Conservation (phyloP, 306 rosid species). For the Trichosanthes truncata region DNA sequence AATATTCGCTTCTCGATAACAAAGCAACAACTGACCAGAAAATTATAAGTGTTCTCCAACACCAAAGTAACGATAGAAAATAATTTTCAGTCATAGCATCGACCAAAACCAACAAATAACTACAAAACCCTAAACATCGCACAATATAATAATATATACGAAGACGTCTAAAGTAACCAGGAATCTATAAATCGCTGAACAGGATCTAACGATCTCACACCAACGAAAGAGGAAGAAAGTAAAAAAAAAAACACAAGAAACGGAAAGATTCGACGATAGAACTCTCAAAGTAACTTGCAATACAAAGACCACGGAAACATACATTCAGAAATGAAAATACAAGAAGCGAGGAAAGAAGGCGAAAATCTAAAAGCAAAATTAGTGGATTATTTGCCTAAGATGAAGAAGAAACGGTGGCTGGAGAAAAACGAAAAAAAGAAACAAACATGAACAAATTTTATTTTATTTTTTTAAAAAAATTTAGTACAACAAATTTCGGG, state of each 20-base stretch:
- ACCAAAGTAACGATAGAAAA: background rate
- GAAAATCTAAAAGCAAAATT: background rate
- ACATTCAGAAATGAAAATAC: background rate
- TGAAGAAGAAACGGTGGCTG: background rate
- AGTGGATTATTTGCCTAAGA: background rate
- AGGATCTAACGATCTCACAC: slow-evolving; percentile 3
- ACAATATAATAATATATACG: background rate
- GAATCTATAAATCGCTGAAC: background rate
- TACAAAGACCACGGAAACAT: background rate
- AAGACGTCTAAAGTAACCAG: background rate
- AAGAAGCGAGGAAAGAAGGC: background rate
- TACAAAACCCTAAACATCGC: background rate
- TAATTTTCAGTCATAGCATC: background rate
- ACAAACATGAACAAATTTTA: background rate
- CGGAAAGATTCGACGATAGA: background rate
- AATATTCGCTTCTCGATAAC: background rate
- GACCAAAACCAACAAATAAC: slow-evolving; percentile 1
- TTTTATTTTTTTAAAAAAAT: too few species aligned
- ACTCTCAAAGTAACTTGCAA: background rate
- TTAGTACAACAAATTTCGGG: too few species aligned
- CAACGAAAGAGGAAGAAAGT: background rate
- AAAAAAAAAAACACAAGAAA: background rate
- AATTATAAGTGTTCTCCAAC: background rate
- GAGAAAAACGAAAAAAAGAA: background rate
- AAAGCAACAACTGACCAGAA: background rate